Percentiles rank a stretch among this genome's conserved stretches.
Evolutionary conservation across 306 rosid genomes (phyloP).

Genomic region (Canavalia gladiata): DNA sequence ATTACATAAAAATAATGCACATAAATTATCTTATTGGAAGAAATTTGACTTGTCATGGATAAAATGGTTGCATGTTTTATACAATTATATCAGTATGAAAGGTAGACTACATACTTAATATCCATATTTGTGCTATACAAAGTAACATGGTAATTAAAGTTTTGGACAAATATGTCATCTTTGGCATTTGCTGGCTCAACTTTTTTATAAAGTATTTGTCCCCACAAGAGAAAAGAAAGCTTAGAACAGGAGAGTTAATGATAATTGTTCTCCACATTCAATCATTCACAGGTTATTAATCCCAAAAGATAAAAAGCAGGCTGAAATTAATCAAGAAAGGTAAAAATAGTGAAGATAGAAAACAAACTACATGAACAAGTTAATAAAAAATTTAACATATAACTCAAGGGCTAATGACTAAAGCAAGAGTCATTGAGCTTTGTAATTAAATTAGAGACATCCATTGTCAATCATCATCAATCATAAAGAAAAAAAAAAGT

Average conservation of each 20-base stretch:
- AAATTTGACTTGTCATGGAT: not conserved
- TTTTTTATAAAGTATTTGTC: conserved; percentile 23
- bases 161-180: conserved; percentile 14
- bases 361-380: conserved; percentile 34
- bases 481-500: conserved; percentile 47
- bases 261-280: conserved; percentile 40
- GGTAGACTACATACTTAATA: conserved; percentile 34
- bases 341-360: conserved; percentile 22
- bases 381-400: conserved; percentile 29
- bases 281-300: conserved; percentile 43
- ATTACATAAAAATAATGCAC: not conserved
- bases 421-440: conserved; percentile 39
- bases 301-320: conserved; percentile 39
- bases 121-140: not conserved
- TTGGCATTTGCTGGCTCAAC: not conserved
- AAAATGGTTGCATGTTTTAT: not conserved
- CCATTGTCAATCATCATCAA: conserved; percentile 53
- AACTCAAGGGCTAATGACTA: conserved; percentile 3
- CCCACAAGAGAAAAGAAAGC: conserved; percentile 36
- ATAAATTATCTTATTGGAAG: conserved; percentile 3
- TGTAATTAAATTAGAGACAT: conserved; percentile 7
- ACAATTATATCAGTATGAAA: conserved; percentile 7
- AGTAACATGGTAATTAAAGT: conserved; percentile 40
- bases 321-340: conserved; percentile 34
- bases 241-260: not conserved